These are phyloP conservation scores for Talaromyces trachyspermus DNA, from an alignment of 495 filamentous ascomycete species.

Conservation along the genomic window DNA sequence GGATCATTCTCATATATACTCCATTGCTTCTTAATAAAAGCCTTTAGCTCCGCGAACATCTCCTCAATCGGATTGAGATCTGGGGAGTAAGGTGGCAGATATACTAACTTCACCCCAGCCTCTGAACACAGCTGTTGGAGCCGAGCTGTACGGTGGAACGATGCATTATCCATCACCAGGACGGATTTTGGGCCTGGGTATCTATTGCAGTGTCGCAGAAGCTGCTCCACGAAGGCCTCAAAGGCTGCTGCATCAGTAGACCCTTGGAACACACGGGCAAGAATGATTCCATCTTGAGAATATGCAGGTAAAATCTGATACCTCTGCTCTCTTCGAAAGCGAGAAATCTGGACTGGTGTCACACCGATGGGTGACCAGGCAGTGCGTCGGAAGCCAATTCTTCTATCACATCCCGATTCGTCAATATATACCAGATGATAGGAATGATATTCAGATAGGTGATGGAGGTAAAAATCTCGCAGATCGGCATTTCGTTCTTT, in stretches of 20 bases:
- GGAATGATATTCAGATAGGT: not conserved
- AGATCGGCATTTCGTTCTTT: no score
- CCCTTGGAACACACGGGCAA: not conserved
- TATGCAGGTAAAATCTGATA: not conserved
- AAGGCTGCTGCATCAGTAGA: not conserved
- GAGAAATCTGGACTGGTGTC: not conserved
- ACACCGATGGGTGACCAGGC: not conserved
- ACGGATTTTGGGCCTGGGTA: no score
- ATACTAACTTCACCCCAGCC: no score
- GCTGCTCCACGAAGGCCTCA: not conserved
- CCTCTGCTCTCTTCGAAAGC: not conserved
- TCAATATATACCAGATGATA: not conserved
- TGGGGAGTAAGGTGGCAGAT: constrained; percentile 3
- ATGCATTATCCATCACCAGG: no score
- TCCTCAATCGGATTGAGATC: constrained; percentile 7
- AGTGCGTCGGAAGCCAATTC: not conserved
- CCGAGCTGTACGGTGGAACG: no score
- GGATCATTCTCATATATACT: constrained; percentile 2
- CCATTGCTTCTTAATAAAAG: constrained; percentile 2
- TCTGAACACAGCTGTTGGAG: no score
- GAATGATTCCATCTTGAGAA: not conserved
- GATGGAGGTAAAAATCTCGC: not conserved
- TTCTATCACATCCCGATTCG: no score
- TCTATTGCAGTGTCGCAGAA: no score
- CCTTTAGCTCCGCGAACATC: constrained; percentile 4